Conservation (phyloP, 331 rosid genomes). For the Prunus yedoensis region DNA sequence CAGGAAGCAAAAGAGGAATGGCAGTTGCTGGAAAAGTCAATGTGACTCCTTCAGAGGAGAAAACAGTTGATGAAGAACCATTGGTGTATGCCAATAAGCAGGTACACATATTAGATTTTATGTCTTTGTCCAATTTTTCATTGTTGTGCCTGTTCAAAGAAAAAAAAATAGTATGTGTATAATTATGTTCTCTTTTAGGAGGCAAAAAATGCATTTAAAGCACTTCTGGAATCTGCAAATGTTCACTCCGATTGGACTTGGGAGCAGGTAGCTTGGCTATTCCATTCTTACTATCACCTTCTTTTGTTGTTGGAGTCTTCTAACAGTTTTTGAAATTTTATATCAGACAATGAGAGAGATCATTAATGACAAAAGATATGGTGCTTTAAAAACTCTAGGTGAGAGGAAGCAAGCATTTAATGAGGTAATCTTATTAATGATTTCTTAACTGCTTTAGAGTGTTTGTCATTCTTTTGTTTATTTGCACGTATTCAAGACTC, state of each 20-base stretch:
- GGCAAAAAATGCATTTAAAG: too few species aligned
- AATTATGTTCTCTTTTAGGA: too few species aligned
- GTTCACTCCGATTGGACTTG: too few species aligned
- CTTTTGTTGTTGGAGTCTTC: too few species aligned
- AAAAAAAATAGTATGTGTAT: too few species aligned
- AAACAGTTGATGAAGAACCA: slow-evolving; percentile 68
- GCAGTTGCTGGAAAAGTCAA: too few species aligned
- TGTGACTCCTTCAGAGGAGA: slow-evolving; percentile 67
- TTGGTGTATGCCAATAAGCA: slow-evolving; percentile 74
- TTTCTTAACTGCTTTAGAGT: slow-evolving; percentile 4
- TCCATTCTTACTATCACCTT: too few species aligned
- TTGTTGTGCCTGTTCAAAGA: neutral
- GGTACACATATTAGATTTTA: slow-evolving; percentile 49
- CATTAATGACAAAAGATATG: slow-evolving; percentile 88
- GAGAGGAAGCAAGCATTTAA: slow-evolving; percentile 98
- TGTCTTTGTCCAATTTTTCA: slow-evolving; percentile 8
- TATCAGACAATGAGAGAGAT: slow-evolving; percentile 94
- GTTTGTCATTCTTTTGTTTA: neutral
- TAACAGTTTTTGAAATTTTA: too few species aligned
- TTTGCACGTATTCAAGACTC: too few species aligned
- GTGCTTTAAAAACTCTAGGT: slow-evolving; percentile 88
- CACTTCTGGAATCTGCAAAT: too few species aligned
- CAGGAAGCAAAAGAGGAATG: too few species aligned
- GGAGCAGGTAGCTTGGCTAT: too few species aligned
- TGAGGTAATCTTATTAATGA: slow-evolving; percentile 62